Percentiles rank a stretch among this genome's conserved stretches.
These are phyloP conservation scores for Teunomyces atbi DNA, from an alignment of 805 yeast species.

Conservation along the genomic window DNA sequence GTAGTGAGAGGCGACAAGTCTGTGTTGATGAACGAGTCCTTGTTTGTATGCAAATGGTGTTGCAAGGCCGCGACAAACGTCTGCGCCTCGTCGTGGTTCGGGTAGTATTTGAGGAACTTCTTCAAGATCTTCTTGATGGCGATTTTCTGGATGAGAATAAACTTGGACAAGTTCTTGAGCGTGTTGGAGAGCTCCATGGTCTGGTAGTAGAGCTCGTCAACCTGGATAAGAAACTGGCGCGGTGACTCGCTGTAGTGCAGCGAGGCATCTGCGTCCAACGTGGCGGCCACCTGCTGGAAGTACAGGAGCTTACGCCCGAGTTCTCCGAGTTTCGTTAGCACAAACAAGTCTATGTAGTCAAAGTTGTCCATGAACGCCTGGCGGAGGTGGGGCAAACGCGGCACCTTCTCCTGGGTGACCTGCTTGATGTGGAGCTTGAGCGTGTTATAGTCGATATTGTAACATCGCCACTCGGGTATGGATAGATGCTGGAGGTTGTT, in stretches of 20 bases:
- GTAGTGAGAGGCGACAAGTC: slow-evolving; percentile 62
- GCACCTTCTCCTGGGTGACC: slow-evolving; percentile 41
- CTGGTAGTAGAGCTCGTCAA: slow-evolving; percentile 31
- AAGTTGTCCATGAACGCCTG: slow-evolving; percentile 54
- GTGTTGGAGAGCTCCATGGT: slow-evolving; percentile 44
- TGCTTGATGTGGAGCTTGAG: slow-evolving; percentile 63
- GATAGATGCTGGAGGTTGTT: slow-evolving; percentile 69
- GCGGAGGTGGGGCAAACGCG: slow-evolving; percentile 32
- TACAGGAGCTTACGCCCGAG: slow-evolving; percentile 46
- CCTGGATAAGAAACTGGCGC: slow-evolving; percentile 11
- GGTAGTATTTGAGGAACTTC: slow-evolving; percentile 54
- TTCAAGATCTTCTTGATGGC: slow-evolving; percentile 72
- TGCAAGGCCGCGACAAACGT: slow-evolving; percentile 29
- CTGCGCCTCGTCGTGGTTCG: slow-evolving; percentile 15
- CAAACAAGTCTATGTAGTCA: slow-evolving; percentile 59
- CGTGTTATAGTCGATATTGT: slow-evolving; percentile 81
- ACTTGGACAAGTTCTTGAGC: slow-evolving; percentile 66
- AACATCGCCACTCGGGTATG: slow-evolving; percentile 83
- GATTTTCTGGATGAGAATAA: slow-evolving; percentile 69
- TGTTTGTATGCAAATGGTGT: slow-evolving; percentile 37
- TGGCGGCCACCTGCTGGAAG: slow-evolving; percentile 18
- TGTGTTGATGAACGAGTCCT: slow-evolving; percentile 56
- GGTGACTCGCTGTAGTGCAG: neutral
- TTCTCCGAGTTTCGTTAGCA: slow-evolving; percentile 67
- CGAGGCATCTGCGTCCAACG: neutral